Evolutionary conservation across 352 stramenopile species (phyloP).

Genomic region (Phytophthora colocasiae): DNA sequence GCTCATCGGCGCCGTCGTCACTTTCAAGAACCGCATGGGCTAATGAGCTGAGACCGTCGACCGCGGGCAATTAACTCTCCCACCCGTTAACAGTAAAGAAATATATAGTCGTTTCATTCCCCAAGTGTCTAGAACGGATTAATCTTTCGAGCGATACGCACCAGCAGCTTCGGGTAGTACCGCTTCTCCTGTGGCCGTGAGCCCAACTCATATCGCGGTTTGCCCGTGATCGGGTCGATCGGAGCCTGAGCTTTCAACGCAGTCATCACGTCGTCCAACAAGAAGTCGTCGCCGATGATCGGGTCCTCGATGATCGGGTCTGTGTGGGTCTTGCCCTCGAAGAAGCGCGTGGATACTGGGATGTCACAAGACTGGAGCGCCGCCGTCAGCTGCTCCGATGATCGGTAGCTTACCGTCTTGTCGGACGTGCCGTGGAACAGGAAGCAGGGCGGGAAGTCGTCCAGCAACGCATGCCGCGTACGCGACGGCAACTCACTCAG

Average conservation of each 20-base stretch:
- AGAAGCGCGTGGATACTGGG: constrained; percentile 68
- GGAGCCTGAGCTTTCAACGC: constrained; percentile 57
- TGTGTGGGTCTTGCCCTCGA: constrained; percentile 89
- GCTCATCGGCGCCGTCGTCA: constrained; percentile 62
- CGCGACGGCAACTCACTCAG: constrained; percentile 46
- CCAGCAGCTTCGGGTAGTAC: constrained; percentile 56
- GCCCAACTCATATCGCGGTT: constrained; percentile 43
- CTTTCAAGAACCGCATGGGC: constrained; percentile 54
- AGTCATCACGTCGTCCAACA: constrained; percentile 61
- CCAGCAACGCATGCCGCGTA: constrained; percentile 28
- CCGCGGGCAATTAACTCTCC: constrained; percentile 7
- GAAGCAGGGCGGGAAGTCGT: constrained; percentile 61
- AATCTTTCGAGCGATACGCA: constrained; percentile 57
- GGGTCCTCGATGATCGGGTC: constrained; percentile 93
- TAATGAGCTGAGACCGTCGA: constrained; percentile 16
- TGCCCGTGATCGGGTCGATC: constrained; percentile 36
- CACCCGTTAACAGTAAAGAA: constrained; percentile 23
- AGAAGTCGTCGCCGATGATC: constrained; percentile 68
- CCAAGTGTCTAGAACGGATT: constrained; percentile 63
- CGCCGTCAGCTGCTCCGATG: constrained; percentile 57
- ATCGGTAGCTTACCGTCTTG: constrained; percentile 66
- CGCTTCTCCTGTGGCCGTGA: constrained; percentile 45
- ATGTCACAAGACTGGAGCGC: constrained; percentile 55
- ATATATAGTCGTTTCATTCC: constrained; percentile 40
- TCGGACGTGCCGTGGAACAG: constrained; percentile 78